Percentiles rank a stretch among this genome's conserved stretches.
Conservation (phyloP, 192 early-diverging fungal species). For the Chytriomyces sp. region DNA sequence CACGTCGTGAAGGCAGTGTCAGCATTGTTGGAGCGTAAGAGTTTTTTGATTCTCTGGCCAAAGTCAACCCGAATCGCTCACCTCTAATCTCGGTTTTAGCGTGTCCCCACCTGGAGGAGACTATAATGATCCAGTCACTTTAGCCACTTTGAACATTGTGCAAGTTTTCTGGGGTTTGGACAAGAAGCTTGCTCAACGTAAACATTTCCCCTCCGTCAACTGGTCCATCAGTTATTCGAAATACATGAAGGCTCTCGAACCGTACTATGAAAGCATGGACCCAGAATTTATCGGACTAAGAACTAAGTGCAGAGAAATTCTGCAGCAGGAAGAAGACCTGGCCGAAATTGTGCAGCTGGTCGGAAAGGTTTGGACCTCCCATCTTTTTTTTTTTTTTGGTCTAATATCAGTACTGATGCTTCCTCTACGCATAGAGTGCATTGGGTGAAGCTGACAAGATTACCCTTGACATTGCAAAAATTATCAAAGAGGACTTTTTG, state of each 20-base stretch:
- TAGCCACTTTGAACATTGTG: slow-evolving; percentile 96
- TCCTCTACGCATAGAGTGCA: slow-evolving; percentile 52
- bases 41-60: slow-evolving; percentile 11
- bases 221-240: slow-evolving; percentile 98
- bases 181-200: slow-evolving; percentile 99
- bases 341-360: slow-evolving; percentile 99
- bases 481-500: slow-evolving; percentile 99
- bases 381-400: slow-evolving; percentile 17
- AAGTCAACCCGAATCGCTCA: not conserved
- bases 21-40: slow-evolving; percentile 91
- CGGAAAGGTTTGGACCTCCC: slow-evolving; percentile 77
- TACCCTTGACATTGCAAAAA: slow-evolving; percentile 93
- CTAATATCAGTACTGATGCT: slow-evolving; percentile 19
- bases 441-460: slow-evolving; percentile 98
- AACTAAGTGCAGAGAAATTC: slow-evolving; percentile 95
- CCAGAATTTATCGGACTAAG: slow-evolving; percentile 91
- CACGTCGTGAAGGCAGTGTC: slow-evolving; percentile 89
- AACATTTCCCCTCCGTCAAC: slow-evolving; percentile 99
- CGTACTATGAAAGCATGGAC: slow-evolving; percentile 93
- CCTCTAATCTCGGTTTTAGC: slow-evolving; percentile 39
- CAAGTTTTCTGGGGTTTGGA: slow-evolving; percentile 99
- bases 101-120: slow-evolving; percentile 99
- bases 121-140: slow-evolving; percentile 98
- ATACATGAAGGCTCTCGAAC: slow-evolving; percentile 96
- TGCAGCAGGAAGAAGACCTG: slow-evolving; percentile 98